phyloP scores from a whole-genome alignment of 2,329 filamentous ascomycete genomes.

The Fusarium tuaranense region DNA sequence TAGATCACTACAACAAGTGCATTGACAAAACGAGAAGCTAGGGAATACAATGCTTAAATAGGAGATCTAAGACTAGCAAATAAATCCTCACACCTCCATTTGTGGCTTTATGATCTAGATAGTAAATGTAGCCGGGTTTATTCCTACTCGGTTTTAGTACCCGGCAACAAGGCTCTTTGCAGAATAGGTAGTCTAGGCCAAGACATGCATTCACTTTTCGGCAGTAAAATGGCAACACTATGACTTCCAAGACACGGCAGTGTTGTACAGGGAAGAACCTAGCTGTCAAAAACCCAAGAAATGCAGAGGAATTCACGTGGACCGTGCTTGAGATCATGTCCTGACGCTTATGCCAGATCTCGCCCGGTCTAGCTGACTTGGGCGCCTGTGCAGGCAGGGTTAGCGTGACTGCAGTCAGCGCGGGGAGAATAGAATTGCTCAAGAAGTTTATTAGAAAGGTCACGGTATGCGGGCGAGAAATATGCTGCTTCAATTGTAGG shows the following conservation, averaged over 20 bases:
- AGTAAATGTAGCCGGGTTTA: no score
- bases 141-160: no score
- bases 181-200: neutral
- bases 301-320: neutral
- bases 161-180: neutral
- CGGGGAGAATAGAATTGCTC: neutral
- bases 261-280: neutral
- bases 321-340: neutral
- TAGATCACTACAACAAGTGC: no score
- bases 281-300: neutral
- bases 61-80: no score
- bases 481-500: neutral
- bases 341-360: conserved; percentile 4
- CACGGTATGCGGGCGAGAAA: neutral
- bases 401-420: neutral
- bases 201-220: neutral
- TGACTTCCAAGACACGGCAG: neutral
- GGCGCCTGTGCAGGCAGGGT: neutral
- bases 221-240: neutral
- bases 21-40: no score
- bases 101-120: no score
- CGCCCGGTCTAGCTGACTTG: neutral
- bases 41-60: no score
- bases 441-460: neutral
- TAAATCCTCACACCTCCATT: no score